These are phyloP conservation scores for Neopestalotiopsis clavispora DNA, from an alignment of 2,329 filamentous ascomycete genomes.

Conservation along the genomic window DNA sequence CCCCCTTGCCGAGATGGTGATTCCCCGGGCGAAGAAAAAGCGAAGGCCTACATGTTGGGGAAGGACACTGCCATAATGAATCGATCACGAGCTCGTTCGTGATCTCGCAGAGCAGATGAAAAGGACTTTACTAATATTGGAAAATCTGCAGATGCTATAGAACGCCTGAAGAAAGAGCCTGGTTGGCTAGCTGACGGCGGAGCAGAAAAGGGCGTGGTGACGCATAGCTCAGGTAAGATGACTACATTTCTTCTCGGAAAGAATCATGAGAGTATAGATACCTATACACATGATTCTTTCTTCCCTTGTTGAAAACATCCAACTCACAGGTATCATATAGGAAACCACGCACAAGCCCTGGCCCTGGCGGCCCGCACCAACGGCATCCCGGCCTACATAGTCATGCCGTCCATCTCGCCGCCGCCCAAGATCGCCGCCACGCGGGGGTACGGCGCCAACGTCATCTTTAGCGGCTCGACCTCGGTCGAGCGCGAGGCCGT, in stretches of 20 bases:
- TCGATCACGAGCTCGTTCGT: not conserved
- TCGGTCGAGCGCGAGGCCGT: conserved; percentile 80
- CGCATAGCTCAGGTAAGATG: conserved; percentile 80
- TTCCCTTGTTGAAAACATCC: not conserved
- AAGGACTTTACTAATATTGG: not conserved
- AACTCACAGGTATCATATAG: conserved; percentile 46
- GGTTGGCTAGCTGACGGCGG: conserved; percentile 66
- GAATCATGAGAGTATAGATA: not conserved
- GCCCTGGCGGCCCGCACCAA: conserved; percentile 80
- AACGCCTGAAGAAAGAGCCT: conserved; percentile 66
- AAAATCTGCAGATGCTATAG: conserved; percentile 67
- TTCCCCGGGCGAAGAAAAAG: no score
- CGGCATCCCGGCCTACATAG: conserved; percentile 79
- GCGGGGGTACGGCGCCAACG: conserved; percentile 73
- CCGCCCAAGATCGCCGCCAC: conserved; percentile 89
- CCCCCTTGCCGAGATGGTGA: no score
- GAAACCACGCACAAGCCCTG: conserved; percentile 94
- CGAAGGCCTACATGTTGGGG: no score
- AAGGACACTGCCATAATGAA: not conserved
- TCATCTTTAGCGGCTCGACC: conserved; percentile 85
- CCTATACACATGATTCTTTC: no score
- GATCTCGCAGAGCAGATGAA: not conserved
- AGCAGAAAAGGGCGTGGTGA: conserved; percentile 74
- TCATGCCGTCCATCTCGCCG: conserved; percentile 88
- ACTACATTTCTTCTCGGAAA: not conserved